phyloP scores from a whole-genome alignment of 768 basidiomycete genomes.

The Exidia glandulosa region DNA sequence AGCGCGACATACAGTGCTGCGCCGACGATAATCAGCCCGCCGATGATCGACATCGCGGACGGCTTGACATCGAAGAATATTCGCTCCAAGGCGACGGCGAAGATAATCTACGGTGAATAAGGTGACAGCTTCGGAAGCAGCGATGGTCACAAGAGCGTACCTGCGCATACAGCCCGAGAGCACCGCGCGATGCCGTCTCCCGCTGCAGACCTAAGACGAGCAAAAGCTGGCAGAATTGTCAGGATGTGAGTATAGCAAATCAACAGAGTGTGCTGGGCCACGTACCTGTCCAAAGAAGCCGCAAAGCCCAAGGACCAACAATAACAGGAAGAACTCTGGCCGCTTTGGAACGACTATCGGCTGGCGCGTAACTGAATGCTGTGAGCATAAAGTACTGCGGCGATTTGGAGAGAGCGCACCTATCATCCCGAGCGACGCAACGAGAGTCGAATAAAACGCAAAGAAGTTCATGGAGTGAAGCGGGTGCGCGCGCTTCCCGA shows the following conservation, averaged over 20 bases:
- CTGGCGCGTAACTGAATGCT: constrained; percentile 12
- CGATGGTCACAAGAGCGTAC: constrained; percentile 19
- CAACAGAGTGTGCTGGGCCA: neutral
- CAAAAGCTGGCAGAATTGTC: constrained; percentile 27
- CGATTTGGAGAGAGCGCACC: constrained; percentile 7
- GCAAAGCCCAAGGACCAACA: constrained; percentile 24
- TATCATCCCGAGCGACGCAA: constrained; percentile 19
- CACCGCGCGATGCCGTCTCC: constrained; percentile 53
- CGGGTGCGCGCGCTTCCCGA: constrained; percentile 66
- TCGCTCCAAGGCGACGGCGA: constrained; percentile 52
- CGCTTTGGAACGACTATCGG: constrained; percentile 14
- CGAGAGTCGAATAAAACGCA: constrained; percentile 42
- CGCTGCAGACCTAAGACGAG: constrained; percentile 52
- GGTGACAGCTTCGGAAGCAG: neutral
- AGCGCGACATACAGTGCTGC: constrained; percentile 60
- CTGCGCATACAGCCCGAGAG: constrained; percentile 50
- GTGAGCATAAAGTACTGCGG: constrained; percentile 6
- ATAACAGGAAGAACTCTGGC: constrained; percentile 8
- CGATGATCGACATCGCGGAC: constrained; percentile 46
- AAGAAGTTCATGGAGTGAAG: constrained; percentile 64
- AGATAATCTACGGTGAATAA: constrained; percentile 41
- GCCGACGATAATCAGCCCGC: constrained; percentile 51
- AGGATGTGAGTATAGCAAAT: neutral
- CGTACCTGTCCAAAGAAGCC: constrained; percentile 26
- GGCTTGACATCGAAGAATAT: constrained; percentile 53